Percentiles rank a stretch among this genome's conserved stretches.
These are phyloP conservation scores for Trichoderma sp. DNA, from an alignment of 2,329 filamentous ascomycete species.

Conservation along the genomic window DNA sequence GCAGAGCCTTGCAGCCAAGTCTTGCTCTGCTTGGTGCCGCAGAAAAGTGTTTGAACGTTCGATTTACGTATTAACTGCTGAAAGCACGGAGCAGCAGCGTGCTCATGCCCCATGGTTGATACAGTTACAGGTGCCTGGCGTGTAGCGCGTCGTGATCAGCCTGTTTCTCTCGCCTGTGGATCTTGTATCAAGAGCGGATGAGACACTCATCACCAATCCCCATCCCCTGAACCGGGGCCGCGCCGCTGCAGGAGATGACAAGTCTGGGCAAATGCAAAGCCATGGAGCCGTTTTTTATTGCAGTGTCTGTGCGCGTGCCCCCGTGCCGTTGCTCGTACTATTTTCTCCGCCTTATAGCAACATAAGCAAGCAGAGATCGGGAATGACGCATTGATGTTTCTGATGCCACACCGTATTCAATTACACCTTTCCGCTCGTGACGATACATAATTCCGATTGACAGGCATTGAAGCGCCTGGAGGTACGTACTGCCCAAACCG, in stretches of 20 bases:
- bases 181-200: background rate
- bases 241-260: conserved; percentile 1
- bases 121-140: background rate
- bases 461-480: background rate
- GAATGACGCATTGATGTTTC: background rate
- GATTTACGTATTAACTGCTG: background rate
- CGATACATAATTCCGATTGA: background rate
- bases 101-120: background rate
- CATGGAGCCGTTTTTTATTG: background rate
- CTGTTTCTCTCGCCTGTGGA: background rate
- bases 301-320: background rate
- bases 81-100: background rate
- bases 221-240: conserved; percentile 10
- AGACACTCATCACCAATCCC: background rate
- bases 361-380: background rate
- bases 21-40: background rate
- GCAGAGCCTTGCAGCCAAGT: background rate
- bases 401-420: background rate
- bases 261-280: background rate
- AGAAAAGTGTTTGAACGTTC: background rate
- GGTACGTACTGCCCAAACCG: background rate
- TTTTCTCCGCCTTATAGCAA: background rate
- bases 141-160: background rate
- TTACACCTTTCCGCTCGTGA: background rate
- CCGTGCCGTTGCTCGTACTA: background rate